Conservation (phyloP, 352 stramenopile species). For the Phytophthora megakarya region DNA sequence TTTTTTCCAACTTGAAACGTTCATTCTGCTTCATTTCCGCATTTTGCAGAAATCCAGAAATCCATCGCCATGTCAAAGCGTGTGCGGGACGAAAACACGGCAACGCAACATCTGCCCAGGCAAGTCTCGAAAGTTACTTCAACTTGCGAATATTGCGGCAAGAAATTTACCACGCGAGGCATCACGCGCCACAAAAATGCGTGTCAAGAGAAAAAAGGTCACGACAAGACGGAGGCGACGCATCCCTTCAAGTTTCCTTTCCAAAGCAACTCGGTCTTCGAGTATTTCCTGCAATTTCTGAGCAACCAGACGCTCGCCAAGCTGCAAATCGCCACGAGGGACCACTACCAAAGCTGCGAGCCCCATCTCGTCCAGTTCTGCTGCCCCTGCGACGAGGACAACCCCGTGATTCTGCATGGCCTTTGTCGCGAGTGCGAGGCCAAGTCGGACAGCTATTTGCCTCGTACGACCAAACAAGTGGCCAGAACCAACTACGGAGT, state of each 20-base stretch:
- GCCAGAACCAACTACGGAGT: constrained; percentile 24
- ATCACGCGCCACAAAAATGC: constrained; percentile 24
- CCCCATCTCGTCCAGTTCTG: constrained; percentile 14
- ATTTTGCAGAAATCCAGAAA: no score
- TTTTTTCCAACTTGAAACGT: no score
- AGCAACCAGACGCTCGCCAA: constrained; percentile 38
- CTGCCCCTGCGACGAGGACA: constrained; percentile 37
- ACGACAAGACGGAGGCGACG: constrained; percentile 6
- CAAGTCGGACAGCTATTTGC: constrained; percentile 12
- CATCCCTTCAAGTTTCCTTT: constrained; percentile 30
- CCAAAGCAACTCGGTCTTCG: constrained; percentile 16
- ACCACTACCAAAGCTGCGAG: constrained; percentile 18
- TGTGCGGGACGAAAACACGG: not conserved
- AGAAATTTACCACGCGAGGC: constrained; percentile 20
- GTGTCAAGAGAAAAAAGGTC: constrained; percentile 14
- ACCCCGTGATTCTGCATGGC: constrained; percentile 11
- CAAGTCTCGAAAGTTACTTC: constrained; percentile 11
- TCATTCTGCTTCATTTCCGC: no score
- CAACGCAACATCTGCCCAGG: not conserved
- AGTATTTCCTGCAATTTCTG: constrained; percentile 23
- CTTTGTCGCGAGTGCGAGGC: constrained; percentile 21
- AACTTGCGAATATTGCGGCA: constrained; percentile 23
- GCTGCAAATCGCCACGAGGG: constrained; percentile 27
- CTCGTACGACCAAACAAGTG: constrained; percentile 20
- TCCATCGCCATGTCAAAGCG: constrained; percentile 3